Evolutionary conservation across 495 filamentous ascomycete species (phyloP).

Genomic region (Immersiella caudata): DNA sequence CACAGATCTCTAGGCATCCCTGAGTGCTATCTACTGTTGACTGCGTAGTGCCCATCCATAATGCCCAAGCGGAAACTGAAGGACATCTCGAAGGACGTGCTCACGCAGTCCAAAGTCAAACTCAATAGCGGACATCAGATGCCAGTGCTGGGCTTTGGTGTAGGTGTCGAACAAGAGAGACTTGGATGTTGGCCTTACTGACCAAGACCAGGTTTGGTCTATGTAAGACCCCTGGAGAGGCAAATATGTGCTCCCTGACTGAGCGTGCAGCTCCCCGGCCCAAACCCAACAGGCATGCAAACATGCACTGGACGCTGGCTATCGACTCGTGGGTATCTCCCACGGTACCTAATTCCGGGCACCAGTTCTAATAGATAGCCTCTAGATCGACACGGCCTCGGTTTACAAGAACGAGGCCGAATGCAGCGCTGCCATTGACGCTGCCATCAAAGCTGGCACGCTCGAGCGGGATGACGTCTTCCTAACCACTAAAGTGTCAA

Average conservation of each 20-base stretch:
- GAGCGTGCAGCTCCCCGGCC: not conserved
- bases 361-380: not conserved
- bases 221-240: not conserved
- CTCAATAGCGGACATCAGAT: not conserved
- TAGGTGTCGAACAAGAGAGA: not conserved
- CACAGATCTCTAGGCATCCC: not conserved
- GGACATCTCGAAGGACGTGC: not conserved
- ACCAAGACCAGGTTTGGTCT: not conserved
- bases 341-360: not conserved
- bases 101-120: not conserved
- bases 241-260: not conserved
- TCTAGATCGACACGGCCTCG: constrained; percentile 69
- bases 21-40: too few relatives aligned
- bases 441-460: constrained; percentile 30
- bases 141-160: not conserved
- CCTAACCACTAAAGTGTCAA: constrained; percentile 72
- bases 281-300: not conserved
- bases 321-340: not conserved
- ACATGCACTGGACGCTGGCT: not conserved
- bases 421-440: constrained; percentile 63
- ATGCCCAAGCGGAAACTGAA: not conserved
- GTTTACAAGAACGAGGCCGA: constrained; percentile 71
- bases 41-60: too few relatives aligned
- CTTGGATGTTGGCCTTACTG: not conserved
- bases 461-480: constrained; percentile 63